A percentile compares a stretch with the other conserved stretches of the same genome.
phyloP scores from a whole-genome alignment of 2,329 filamentous ascomycete species.

The Botrytis deweyae region DNA sequence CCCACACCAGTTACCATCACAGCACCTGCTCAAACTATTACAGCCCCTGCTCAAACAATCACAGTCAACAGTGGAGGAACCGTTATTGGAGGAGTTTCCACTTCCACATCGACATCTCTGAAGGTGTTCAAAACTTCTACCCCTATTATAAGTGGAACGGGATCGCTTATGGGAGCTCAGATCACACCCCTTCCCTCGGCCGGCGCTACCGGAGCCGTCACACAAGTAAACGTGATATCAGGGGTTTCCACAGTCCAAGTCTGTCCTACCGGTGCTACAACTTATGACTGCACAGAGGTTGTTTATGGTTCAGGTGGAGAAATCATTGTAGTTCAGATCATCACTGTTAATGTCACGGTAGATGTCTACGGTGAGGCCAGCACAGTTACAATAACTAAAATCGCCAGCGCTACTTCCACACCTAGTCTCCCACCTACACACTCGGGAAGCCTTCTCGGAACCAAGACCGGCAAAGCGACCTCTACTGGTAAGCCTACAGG shows the following conservation, averaged over 20 bases:
- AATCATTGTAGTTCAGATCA: conserved; percentile 17
- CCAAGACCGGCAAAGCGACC: not conserved
- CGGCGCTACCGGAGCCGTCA: conserved; percentile 8
- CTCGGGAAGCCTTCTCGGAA: not conserved
- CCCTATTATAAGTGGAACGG: conserved; percentile 10
- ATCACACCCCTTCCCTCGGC: conserved; percentile 1
- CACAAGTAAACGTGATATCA: conserved; percentile 19
- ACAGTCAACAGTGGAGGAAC: conserved; percentile 2
- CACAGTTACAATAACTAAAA: conserved; percentile 19
- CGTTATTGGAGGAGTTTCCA: not conserved
- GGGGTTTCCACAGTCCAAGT: conserved; percentile 19
- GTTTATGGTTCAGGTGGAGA: conserved; percentile 16
- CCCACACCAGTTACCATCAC: conserved; percentile 5
- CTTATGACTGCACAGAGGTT: conserved; percentile 19
- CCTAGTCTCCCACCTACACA: conserved; percentile 14
- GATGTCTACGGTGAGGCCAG: conserved; percentile 13
- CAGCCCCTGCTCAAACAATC: not conserved
- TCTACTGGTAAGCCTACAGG: not conserved
- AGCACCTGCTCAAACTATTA: conserved; percentile 10
- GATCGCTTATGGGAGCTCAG: conserved; percentile 6
- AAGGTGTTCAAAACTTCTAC: conserved; percentile 14
- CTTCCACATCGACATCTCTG: conserved; percentile 2
- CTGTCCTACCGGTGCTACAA: conserved; percentile 17
- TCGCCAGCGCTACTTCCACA: conserved; percentile 13
- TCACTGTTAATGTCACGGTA: conserved; percentile 17